Evolutionary conservation across 108 stramenopile species (phyloP).

Genomic region (Nitzschia putrida): DNA sequence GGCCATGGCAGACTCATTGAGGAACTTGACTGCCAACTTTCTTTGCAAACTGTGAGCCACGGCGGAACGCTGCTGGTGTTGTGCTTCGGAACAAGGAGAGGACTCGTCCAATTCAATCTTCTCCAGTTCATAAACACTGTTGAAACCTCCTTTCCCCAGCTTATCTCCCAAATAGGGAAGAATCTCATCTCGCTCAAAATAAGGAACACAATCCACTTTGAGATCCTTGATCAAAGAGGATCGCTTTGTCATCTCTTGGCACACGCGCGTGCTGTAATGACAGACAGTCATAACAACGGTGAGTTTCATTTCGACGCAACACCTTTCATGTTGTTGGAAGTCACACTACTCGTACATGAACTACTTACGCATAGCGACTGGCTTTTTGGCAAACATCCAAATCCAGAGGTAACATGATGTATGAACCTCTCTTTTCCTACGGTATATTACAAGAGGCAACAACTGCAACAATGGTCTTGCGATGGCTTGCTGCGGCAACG

Average conservation of each 20-base stretch:
- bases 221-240: conserved; percentile 46
- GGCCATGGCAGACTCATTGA: conserved; percentile 53
- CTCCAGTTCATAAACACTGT: conserved; percentile 55
- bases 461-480: too few species aligned
- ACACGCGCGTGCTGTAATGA: conserved; percentile 38
- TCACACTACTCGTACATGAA: not conserved
- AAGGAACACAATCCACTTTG: conserved; percentile 41
- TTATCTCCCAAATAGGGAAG: conserved; percentile 52
- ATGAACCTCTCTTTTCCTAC: not conserved
- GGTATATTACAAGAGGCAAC: too few species aligned
- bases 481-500: too few species aligned
- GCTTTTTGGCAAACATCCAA: conserved; percentile 59
- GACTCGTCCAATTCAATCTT: conserved; percentile 46
- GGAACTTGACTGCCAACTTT: conserved; percentile 61
- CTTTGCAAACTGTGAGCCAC: conserved; percentile 18
- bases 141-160: conserved; percentile 61
- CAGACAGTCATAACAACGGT: not conserved
- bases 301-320: not conserved
- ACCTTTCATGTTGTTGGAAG: not conserved
- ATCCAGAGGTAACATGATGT: conserved; percentile 37
- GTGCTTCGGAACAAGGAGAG: conserved; percentile 28
- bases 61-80: conserved; percentile 23
- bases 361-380: conserved; percentile 40
- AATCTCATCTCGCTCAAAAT: conserved; percentile 59
- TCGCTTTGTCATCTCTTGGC: conserved; percentile 60